Conservation (phyloP, 306 rosid species). For the Quercus agrifolia region DNA sequence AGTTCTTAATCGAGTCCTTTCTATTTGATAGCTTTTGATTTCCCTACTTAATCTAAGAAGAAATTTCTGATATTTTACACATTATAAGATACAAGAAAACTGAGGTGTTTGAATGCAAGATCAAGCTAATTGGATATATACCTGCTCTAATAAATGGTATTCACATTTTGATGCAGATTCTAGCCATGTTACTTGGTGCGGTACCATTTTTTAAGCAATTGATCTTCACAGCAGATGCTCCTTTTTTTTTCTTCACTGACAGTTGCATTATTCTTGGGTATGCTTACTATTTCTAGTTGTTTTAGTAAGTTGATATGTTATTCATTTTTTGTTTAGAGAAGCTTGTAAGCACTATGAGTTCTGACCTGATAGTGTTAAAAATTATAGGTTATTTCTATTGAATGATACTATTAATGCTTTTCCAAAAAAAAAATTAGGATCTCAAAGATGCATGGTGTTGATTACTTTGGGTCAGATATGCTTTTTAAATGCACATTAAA, state of each 20-base stretch:
- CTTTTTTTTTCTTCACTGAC: conserved; percentile 90
- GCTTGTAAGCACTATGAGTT: not conserved
- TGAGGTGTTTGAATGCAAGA: not conserved
- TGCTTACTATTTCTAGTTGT: conserved; percentile 2
- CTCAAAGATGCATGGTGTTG: not conserved
- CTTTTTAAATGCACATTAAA: not conserved
- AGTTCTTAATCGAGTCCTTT: not conserved
- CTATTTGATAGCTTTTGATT: not conserved
- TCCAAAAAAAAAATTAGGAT: not conserved
- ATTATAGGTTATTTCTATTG: not conserved
- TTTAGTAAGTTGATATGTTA: conserved; percentile 3
- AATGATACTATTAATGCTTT: not conserved
- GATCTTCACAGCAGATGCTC: conserved; percentile 80
- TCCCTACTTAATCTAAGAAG: not conserved
- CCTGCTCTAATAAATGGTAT: conserved; percentile 3
- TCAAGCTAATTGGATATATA: not conserved
- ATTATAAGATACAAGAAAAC: not conserved
- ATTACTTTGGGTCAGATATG: not conserved
- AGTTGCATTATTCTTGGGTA: conserved; percentile 99
- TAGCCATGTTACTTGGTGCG: conserved; percentile 84
- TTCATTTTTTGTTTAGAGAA: not conserved
- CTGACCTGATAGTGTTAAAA: not conserved
- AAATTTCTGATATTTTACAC: not conserved
- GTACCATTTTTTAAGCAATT: conserved; percentile 67
- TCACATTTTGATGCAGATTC: conserved; percentile 50